Conservation (phyloP, 345 rosid species). For the Xanthoceras sorbifolium region DNA sequence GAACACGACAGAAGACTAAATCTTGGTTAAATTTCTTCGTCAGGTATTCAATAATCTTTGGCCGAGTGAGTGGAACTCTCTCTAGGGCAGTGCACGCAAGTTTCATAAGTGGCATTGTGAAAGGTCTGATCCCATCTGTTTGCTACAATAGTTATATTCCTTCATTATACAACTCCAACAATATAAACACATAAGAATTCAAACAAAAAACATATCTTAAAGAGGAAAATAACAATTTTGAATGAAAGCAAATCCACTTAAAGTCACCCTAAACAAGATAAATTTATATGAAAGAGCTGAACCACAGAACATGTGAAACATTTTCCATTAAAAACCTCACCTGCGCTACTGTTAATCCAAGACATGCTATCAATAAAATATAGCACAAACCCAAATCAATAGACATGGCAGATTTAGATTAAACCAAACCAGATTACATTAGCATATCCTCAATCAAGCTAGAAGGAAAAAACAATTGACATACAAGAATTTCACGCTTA, state of each 20-base stretch:
- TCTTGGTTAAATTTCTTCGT: conserved; percentile 76
- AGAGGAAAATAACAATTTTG: background rate
- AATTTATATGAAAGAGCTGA: background rate
- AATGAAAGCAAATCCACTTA: background rate
- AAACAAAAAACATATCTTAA: background rate
- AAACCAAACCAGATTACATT: background rate
- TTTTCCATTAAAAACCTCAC: background rate
- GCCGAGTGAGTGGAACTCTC: conserved; percentile 87
- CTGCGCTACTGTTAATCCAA: background rate
- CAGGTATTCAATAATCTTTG: conserved; percentile 61
- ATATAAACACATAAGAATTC: background rate
- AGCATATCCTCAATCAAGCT: background rate
- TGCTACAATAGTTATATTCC: conserved; percentile 47
- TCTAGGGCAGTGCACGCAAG: conserved; percentile 96
- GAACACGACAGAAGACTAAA: conserved; percentile 85
- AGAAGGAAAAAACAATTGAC: background rate
- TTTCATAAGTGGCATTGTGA: conserved; percentile 96
- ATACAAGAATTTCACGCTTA: background rate
- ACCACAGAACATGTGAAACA: background rate
- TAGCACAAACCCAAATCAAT: background rate
- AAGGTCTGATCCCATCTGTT: conserved; percentile 96
- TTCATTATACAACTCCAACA: conserved; percentile 23
- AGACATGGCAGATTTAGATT: background rate
- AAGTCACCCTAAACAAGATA: background rate
- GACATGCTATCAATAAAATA: background rate